phyloP scores from a whole-genome alignment of 1,284 basidiomycete genomes.

The Taiwanofungus camphoratus region DNA sequence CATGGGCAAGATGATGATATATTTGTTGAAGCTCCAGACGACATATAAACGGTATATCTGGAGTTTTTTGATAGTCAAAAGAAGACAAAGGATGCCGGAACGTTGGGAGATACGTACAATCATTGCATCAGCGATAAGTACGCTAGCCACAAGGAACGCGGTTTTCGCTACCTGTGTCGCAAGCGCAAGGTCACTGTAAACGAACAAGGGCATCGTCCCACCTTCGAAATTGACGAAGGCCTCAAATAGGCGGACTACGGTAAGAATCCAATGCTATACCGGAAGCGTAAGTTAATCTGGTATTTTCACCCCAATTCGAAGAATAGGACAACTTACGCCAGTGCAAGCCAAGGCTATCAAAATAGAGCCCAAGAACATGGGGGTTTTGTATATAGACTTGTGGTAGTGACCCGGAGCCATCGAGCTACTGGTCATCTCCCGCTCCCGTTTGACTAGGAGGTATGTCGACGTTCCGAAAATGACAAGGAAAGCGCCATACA shows the following conservation, averaged over 20 bases:
- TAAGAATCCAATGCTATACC: not conserved
- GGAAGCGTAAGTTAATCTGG: no score
- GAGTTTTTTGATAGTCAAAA: no score
- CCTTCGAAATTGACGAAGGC: not conserved
- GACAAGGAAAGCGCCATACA: not conserved
- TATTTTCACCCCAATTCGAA: no score
- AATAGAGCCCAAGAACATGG: not conserved
- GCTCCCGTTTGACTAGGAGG: not conserved
- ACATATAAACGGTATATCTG: constrained; percentile 8
- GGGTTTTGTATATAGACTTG: not conserved
- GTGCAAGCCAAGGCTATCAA: not conserved
- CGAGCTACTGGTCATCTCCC: not conserved
- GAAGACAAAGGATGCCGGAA: no score
- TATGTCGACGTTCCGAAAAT: not conserved
- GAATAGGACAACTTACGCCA: no score
- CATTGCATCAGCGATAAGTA: constrained; percentile 5
- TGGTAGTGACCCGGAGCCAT: no score
- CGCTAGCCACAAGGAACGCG: constrained; percentile 2
- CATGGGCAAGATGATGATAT: constrained; percentile 3
- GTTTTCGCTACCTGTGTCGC: constrained; percentile 1
- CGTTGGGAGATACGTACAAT: not conserved
- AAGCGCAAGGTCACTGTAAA: not conserved
- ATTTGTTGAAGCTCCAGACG: constrained; percentile 3
- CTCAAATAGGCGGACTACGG: not conserved
- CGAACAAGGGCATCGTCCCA: constrained; percentile 1